Percentiles rank a stretch among this genome's conserved stretches.
Evolutionary conservation across 169 alveolate species (phyloP).

Genomic region (Plasmodium gaboni): DNA sequence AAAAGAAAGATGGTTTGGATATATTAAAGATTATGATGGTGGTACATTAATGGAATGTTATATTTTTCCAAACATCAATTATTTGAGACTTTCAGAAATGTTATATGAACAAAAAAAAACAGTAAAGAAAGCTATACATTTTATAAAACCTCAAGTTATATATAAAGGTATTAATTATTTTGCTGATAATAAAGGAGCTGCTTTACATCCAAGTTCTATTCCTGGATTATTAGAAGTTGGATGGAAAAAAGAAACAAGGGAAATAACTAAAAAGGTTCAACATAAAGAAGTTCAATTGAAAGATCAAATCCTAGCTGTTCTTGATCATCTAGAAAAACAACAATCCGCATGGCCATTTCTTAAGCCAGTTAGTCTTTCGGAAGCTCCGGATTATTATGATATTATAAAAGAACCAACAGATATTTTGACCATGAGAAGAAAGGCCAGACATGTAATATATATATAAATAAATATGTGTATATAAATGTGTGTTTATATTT

Average conservation of each 20-base stretch:
- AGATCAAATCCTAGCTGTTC: constrained; percentile 88
- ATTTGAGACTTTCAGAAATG: constrained; percentile 92
- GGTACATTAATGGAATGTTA: constrained; percentile 99
- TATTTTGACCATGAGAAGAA: constrained; percentile 93
- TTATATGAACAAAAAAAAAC: constrained; percentile 93
- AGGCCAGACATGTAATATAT: constrained; percentile 84
- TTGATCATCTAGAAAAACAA: constrained; percentile 87
- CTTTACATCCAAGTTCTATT: constrained; percentile 87
- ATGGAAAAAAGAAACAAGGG: constrained; percentile 87
- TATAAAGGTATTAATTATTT: constrained; percentile 90
- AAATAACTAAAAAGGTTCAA: constrained; percentile 60
- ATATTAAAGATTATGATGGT: constrained; percentile 98
- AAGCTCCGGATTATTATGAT: constrained; percentile 98
- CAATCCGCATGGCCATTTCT: constrained; percentile 95
- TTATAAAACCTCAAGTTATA: constrained; percentile 85
- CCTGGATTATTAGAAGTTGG: constrained; percentile 96
- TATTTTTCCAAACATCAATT: constrained; percentile 94
- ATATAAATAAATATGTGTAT: not conserved
- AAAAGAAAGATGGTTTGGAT: constrained; percentile 97
- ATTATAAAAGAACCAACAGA: constrained; percentile 97
- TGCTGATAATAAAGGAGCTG: constrained; percentile 72
- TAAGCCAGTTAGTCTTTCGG: constrained; percentile 96
- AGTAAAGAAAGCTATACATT: constrained; percentile 88
- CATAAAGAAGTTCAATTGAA: constrained; percentile 81
- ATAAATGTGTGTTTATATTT: no score